These are phyloP conservation scores for Pythium plurisporium DNA, from an alignment of 352 stramenopile genomes.

Conservation along the genomic window DNA sequence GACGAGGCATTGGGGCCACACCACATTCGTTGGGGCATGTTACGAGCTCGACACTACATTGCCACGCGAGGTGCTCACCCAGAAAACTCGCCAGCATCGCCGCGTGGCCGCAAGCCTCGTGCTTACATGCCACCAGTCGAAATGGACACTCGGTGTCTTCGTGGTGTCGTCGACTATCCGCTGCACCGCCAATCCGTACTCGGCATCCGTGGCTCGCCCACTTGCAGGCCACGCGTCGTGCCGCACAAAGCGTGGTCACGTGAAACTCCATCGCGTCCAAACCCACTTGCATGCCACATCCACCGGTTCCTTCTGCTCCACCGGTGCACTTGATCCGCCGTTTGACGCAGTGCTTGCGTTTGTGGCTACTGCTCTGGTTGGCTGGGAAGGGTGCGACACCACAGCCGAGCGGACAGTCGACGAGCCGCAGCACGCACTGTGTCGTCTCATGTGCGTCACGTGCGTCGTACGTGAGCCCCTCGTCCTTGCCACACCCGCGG, in stretches of 20 bases:
- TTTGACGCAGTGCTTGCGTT: constrained; percentile 45
- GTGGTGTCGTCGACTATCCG: constrained; percentile 41
- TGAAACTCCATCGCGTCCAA: constrained; percentile 64
- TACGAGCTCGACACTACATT: constrained; percentile 50
- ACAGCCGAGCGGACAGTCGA: constrained; percentile 34
- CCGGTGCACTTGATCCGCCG: constrained; percentile 39
- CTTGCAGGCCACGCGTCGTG: constrained; percentile 44
- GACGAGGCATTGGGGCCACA: constrained; percentile 17
- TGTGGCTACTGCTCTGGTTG: constrained; percentile 35
- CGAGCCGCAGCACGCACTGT: constrained; percentile 39
- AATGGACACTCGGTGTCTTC: constrained; percentile 58
- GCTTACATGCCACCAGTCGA: constrained; percentile 40
- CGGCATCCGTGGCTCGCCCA: constrained; percentile 48
- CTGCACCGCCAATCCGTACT: constrained; percentile 32
- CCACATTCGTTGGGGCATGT: constrained; percentile 33
- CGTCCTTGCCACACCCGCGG: constrained; percentile 33
- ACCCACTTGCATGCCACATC: constrained; percentile 42
- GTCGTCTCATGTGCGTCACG: constrained; percentile 45
- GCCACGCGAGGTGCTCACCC: constrained; percentile 59
- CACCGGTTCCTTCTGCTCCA: constrained; percentile 11
- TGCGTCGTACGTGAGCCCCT: constrained; percentile 34
- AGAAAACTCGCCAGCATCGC: constrained; percentile 46
- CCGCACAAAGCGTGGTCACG: constrained; percentile 39
- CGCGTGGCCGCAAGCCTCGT: constrained; percentile 37
- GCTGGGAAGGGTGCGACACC: constrained; percentile 40